phyloP scores from a whole-genome alignment of 768 basidiomycete species.

The Leucogyrophana mollusca region DNA sequence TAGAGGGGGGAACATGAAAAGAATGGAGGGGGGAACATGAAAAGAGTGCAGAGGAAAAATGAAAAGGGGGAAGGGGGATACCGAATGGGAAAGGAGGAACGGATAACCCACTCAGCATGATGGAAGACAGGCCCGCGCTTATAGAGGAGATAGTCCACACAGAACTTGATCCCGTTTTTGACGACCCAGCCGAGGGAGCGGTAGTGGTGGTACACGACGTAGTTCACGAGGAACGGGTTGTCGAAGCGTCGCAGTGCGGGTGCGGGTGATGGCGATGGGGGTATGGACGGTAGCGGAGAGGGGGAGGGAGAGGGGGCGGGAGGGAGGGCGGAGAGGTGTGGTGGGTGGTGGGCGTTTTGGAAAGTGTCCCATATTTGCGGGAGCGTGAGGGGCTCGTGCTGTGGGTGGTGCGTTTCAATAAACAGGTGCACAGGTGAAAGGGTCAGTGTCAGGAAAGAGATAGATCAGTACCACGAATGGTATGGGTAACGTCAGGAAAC shows the following conservation, averaged over 20 bases:
- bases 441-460: conserved; percentile 1
- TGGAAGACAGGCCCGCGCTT: conserved; percentile 92
- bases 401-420: conserved; percentile 5
- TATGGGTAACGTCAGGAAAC: no score
- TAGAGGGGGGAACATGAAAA: not conserved
- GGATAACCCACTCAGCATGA: conserved; percentile 82
- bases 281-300: conserved; percentile 4
- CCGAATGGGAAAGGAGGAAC: no score
- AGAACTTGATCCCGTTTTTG: conserved; percentile 95
- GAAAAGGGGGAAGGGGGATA: not conserved
- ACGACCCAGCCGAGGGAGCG: conserved; percentile 97
- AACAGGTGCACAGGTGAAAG: no score
- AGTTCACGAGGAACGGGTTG: conserved; percentile 90
- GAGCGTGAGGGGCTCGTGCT: conserved; percentile 57
- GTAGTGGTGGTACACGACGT: conserved; percentile 91
- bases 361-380: conserved; percentile 64
- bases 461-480: conserved; percentile 1
- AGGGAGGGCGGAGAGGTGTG: no score
- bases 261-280: no score
- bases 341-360: conserved; percentile 52
- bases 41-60: no score
- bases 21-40: not conserved
- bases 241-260: conserved; percentile 57
- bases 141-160: conserved; percentile 92
- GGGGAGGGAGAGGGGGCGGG: conserved; percentile 10